Evolutionary conservation across 257 asterid genomes (phyloP).

Genomic region (Solanum etuberosum): DNA sequence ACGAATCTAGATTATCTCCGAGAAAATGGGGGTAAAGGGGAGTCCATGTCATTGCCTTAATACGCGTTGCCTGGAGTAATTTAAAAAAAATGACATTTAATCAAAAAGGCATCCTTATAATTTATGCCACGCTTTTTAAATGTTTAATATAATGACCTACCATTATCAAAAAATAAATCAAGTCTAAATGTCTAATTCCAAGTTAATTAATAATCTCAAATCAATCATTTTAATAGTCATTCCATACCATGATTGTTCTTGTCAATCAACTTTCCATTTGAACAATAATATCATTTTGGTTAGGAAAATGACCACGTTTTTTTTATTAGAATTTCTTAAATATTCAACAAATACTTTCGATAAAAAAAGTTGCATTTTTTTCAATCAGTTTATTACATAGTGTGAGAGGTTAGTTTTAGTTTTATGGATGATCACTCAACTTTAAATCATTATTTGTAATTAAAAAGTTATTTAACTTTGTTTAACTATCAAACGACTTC

Average conservation of each 20-base stretch:
- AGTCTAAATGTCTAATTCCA: background rate
- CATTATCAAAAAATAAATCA: background rate
- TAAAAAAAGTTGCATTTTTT: background rate
- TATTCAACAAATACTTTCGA: background rate
- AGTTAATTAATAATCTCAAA: background rate
- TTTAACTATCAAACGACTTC: background rate
- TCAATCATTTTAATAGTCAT: background rate
- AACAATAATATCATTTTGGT: background rate
- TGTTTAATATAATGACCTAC: background rate
- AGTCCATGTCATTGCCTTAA: background rate
- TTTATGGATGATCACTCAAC: background rate
- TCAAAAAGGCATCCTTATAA: background rate
- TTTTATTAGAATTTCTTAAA: background rate
- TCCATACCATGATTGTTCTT: background rate
- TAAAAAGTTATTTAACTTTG: background rate
- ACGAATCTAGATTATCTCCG: accelerated
- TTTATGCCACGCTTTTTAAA: background rate
- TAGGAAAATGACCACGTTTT: background rate
- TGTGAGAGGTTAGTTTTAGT: background rate
- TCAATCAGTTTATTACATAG: background rate
- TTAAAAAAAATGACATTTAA: background rate
- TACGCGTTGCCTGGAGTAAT: background rate
- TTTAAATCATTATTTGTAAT: background rate
- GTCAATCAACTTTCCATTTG: background rate
- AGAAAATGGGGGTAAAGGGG: background rate